Conservation (phyloP, 1,284 basidiomycete species). For the Stygiomarasmius scandens region DNA sequence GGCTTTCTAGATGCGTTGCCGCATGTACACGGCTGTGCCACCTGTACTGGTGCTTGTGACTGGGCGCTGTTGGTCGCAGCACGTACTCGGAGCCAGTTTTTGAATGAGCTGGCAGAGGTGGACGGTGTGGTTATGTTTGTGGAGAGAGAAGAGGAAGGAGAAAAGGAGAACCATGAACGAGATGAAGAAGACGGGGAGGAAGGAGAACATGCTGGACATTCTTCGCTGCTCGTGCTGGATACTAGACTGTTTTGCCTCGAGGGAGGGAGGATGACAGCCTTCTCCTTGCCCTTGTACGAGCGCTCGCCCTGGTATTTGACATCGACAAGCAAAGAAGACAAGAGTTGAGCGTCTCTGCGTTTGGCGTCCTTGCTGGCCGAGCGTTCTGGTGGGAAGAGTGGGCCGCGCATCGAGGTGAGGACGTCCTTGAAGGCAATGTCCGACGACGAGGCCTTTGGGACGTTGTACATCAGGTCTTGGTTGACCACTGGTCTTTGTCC, state of each 20-base stretch:
- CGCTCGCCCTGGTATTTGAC: conserved; percentile 2
- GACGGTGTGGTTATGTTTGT: conserved; percentile 43
- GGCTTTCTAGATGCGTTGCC: neutral
- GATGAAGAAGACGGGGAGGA: conserved; percentile 24
- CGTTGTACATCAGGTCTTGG: too few species aligned
- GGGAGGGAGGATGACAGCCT: conserved; percentile 3
- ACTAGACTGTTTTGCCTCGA: conserved; percentile 18
- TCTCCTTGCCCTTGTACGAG: conserved; percentile 25
- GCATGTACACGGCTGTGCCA: too few species aligned
- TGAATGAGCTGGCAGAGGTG: conserved; percentile 21
- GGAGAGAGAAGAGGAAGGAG: conserved; percentile 44
- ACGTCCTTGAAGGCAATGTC: conserved; percentile 65
- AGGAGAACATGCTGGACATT: neutral
- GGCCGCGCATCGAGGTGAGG: conserved; percentile 58
- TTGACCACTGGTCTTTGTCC: neutral
- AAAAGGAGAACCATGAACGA: conserved; percentile 48
- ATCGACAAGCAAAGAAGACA: conserved; percentile 3
- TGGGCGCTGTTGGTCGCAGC: neutral
- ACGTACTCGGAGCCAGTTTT: neutral
- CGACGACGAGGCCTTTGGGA: neutral
- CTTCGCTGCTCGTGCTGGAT: conserved; percentile 5
- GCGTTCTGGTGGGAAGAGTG: conserved; percentile 52
- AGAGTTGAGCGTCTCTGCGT: conserved; percentile 8
- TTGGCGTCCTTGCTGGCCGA: neutral
- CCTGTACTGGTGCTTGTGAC: too few species aligned